Percentiles rank a stretch among this genome's conserved stretches.
Evolutionary conservation across 768 basidiomycete genomes (phyloP).

Genomic region (Lactarius hatsudake): DNA sequence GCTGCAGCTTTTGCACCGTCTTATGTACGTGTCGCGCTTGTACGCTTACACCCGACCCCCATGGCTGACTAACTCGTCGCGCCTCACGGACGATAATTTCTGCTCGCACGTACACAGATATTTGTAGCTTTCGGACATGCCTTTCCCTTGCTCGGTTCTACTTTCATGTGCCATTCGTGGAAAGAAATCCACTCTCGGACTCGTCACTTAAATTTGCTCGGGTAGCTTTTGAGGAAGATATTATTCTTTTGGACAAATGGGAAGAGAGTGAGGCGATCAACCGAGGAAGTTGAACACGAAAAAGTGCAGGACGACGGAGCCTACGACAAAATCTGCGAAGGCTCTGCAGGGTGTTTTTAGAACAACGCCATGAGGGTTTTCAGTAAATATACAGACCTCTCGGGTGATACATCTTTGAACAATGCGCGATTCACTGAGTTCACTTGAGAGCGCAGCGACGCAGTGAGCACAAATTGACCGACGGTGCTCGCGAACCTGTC

Average conservation of each 20-base stretch:
- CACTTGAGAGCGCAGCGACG: slow-evolving; percentile 88
- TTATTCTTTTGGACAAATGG: neutral
- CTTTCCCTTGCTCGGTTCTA: neutral
- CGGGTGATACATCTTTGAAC: slow-evolving; percentile 91
- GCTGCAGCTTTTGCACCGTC: neutral
- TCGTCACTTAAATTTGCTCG: neutral
- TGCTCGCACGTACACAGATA: neutral
- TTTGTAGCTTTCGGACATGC: slow-evolving; percentile 3
- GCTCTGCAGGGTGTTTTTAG: slow-evolving; percentile 52
- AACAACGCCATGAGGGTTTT: neutral
- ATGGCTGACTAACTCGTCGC: neutral
- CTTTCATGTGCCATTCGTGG: neutral
- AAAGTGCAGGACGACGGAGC: slow-evolving; percentile 95
- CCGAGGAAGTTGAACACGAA: slow-evolving; percentile 99
- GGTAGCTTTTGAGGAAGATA: neutral
- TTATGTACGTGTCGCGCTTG: neutral
- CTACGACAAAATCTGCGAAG: slow-evolving; percentile 93
- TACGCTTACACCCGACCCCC: neutral
- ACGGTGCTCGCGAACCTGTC: slow-evolving; percentile 86
- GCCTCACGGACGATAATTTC: neutral
- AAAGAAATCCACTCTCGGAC: neutral
- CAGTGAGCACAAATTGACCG: slow-evolving; percentile 95
- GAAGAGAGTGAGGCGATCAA: slow-evolving; percentile 35
- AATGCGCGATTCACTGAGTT: slow-evolving; percentile 78
- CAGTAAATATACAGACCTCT: slow-evolving; percentile 57